A percentile compares a stretch with the other conserved stretches of the same genome.
Evolutionary conservation across 441 rosid genomes (phyloP).

Genomic region (Populus hybrid): DNA sequence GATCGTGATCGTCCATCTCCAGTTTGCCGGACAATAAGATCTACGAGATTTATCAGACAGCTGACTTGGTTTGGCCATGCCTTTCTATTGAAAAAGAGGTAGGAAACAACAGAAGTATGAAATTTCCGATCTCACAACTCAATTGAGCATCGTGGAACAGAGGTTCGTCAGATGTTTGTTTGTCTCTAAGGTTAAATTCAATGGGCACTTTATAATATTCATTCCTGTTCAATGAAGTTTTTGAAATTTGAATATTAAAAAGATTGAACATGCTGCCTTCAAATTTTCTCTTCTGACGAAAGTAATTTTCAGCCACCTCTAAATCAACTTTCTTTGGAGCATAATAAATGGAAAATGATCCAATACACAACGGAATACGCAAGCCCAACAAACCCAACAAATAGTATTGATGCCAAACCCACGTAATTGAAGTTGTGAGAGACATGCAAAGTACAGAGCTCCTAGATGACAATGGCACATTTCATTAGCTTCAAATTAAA

Average conservation of each 20-base stretch:
- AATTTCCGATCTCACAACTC: conserved; percentile 4
- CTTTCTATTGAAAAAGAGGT: no score
- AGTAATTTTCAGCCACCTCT: neutral
- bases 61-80: neutral
- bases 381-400: neutral
- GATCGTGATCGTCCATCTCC: conserved; percentile 10
- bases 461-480: neutral
- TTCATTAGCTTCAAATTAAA: conserved; percentile 1
- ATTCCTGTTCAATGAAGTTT: neutral
- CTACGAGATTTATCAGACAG: no score
- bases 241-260: neutral
- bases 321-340: neutral
- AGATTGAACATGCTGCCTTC: neutral
- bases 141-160: neutral
- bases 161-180: neutral
- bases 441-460: neutral
- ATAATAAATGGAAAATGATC: neutral
- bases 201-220: neutral
- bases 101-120: neutral
- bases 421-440: neutral
- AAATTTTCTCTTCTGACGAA: neutral
- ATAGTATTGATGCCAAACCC: neutral
- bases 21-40: neutral
- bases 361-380: no score
- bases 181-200: conserved; percentile 5